These are phyloP conservation scores for Hylodesmum podocarpum DNA, from an alignment of 306 rosid species.

Conservation along the genomic window DNA sequence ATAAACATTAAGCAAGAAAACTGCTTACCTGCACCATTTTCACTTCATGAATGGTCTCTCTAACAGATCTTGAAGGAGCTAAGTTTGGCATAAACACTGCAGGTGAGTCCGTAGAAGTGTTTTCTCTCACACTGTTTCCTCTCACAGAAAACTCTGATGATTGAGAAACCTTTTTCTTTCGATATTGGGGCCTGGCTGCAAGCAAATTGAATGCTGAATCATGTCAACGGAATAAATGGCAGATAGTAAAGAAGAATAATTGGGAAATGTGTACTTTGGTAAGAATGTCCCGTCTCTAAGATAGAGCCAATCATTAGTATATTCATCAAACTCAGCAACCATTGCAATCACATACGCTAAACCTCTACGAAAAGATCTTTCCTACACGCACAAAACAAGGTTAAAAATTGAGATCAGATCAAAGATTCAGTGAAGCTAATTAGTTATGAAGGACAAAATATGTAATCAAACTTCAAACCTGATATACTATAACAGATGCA, in stretches of 20 bases:
- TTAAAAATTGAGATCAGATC: slow-evolving; percentile 28
- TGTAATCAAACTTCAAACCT: slow-evolving; percentile 49
- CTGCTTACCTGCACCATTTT: slow-evolving; percentile 78
- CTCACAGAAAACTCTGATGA: slow-evolving; percentile 52
- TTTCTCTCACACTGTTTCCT: slow-evolving; percentile 39
- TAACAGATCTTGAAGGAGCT: slow-evolving; percentile 69
- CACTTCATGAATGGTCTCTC: slow-evolving; percentile 78
- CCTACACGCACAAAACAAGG: slow-evolving; percentile 51
- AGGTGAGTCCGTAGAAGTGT: slow-evolving; percentile 65
- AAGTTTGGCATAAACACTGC: slow-evolving; percentile 73
- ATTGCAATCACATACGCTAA: slow-evolving; percentile 74
- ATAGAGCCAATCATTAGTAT: slow-evolving; percentile 88
- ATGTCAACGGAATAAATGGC: slow-evolving; percentile 22
- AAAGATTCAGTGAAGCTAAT: slow-evolving; percentile 17
- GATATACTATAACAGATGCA: slow-evolving; percentile 71
- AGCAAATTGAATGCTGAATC: slow-evolving; percentile 39
- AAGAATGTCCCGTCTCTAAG: slow-evolving; percentile 77
- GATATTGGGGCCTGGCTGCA: slow-evolving; percentile 93
- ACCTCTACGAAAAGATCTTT: slow-evolving; percentile 77
- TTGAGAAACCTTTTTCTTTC: slow-evolving; percentile 53
- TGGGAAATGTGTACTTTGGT: slow-evolving; percentile 62
- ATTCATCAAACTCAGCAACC: slow-evolving; percentile 93
- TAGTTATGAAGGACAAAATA: neutral
- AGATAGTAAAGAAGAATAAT: neutral
- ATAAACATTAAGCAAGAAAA: slow-evolving; percentile 1